A percentile compares a stretch with the other conserved stretches of the same genome.
phyloP scores from a whole-genome alignment of 371 early-diverging fungal genomes.

The Apophysomyces sp. region DNA sequence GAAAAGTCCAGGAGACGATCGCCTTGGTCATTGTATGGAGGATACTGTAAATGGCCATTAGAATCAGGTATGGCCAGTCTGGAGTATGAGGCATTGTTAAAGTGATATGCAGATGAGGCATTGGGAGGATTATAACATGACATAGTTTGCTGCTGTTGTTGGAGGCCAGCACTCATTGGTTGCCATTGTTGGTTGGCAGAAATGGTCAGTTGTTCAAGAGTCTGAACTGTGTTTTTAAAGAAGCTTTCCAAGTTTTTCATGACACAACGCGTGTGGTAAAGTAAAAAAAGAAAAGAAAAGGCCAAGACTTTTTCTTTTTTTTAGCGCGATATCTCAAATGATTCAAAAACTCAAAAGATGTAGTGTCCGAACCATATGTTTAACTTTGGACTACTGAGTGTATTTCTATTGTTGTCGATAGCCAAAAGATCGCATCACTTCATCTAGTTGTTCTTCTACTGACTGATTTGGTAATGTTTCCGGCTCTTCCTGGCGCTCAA shows the following conservation, averaged over 20 bases:
- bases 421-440: constrained; percentile 21
- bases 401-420: neutral
- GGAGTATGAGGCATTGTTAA: constrained; percentile 1
- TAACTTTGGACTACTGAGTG: too few relatives aligned
- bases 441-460: constrained; percentile 20
- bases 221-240: neutral
- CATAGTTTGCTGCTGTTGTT: neutral
- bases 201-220: neutral
- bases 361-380: too few relatives aligned
- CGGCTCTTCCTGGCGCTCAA: constrained; percentile 8
- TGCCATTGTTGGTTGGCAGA: neutral
- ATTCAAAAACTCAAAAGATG: too few relatives aligned
- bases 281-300: too few relatives aligned
- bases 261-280: neutral
- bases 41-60: constrained; percentile 28
- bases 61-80: neutral
- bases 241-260: neutral
- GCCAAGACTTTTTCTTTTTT: neutral
- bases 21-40: constrained; percentile 41
- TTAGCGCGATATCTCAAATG: too few relatives aligned
- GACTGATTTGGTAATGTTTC: constrained; percentile 8
- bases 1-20: constrained; percentile 52
- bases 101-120: neutral
- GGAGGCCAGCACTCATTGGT: neutral
- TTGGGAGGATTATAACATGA: neutral